These are phyloP conservation scores for Botryotinia narcissicola DNA, from an alignment of 2,329 filamentous ascomycete genomes.

Conservation along the genomic window DNA sequence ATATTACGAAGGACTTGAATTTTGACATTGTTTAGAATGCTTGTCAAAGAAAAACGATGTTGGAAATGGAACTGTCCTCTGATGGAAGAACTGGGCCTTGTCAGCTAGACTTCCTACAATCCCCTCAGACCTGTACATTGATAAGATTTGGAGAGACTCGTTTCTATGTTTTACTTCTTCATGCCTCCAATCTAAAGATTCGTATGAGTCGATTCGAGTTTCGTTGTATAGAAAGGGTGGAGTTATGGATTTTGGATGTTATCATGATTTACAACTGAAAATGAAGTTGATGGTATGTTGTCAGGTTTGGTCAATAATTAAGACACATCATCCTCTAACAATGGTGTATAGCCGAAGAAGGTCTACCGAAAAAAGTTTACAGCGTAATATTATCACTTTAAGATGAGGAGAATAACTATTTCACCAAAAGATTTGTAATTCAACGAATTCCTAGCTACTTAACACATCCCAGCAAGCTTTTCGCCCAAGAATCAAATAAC, in stretches of 20 bases:
- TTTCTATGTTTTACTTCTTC: background rate
- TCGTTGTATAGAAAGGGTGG: fast-evolving
- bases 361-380: background rate
- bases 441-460: background rate
- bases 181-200: background rate
- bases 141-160: background rate
- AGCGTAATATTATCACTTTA: background rate
- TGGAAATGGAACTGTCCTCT: background rate
- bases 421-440: background rate
- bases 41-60: background rate
- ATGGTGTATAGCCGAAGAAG: background rate
- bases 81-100: fast-evolving
- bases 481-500: background rate
- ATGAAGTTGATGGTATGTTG: background rate
- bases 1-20: background rate
- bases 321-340: background rate
- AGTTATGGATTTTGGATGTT: background rate
- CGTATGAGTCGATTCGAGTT: background rate
- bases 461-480: background rate
- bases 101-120: background rate
- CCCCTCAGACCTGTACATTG: background rate
- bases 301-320: background rate
- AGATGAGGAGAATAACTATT: background rate
- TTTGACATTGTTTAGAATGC: background rate
- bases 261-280: background rate